Conservation (phyloP, 768 basidiomycete genomes). For the Infundibulicybe gibba region DNA sequence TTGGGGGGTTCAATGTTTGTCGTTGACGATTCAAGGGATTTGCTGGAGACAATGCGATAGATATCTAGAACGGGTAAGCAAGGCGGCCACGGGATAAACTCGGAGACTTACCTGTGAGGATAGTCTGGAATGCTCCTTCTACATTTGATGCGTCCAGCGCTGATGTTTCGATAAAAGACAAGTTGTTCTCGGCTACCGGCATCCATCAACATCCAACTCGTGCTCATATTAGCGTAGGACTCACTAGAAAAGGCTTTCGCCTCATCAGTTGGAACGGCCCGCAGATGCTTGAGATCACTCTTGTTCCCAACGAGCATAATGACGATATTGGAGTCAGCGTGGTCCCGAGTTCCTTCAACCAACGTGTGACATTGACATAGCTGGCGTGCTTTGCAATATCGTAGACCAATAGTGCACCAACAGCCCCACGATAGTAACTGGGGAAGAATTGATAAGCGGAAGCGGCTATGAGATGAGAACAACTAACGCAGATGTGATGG, state of each 20-base stretch:
- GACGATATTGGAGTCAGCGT: constrained; percentile 89
- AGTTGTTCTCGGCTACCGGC: constrained; percentile 74
- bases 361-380: constrained; percentile 90
- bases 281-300: constrained; percentile 96
- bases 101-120: constrained; percentile 71
- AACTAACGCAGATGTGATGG: constrained; percentile 91
- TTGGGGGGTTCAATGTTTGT: constrained; percentile 79
- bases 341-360: constrained; percentile 96
- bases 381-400: constrained; percentile 94
- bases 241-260: constrained; percentile 87
- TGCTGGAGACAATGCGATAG: constrained; percentile 96
- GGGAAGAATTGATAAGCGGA: background rate
- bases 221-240: constrained; percentile 19
- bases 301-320: constrained; percentile 99
- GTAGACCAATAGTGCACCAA: constrained; percentile 89
- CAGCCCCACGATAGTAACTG: constrained; percentile 97
- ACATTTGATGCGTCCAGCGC: constrained; percentile 99
- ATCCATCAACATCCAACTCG: constrained; percentile 5
- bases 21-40: constrained; percentile 82
- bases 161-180: constrained; percentile 98
- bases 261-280: constrained; percentile 97
- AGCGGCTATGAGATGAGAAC: constrained; percentile 2
- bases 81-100: background rate
- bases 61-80: constrained; percentile 59
- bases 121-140: constrained; percentile 95